Evolutionary conservation across 108 stramenopile genomes (phyloP), one percentile per base, ranked within the genome.

Genomic region (Pelagomonas calceolata): DNA sequence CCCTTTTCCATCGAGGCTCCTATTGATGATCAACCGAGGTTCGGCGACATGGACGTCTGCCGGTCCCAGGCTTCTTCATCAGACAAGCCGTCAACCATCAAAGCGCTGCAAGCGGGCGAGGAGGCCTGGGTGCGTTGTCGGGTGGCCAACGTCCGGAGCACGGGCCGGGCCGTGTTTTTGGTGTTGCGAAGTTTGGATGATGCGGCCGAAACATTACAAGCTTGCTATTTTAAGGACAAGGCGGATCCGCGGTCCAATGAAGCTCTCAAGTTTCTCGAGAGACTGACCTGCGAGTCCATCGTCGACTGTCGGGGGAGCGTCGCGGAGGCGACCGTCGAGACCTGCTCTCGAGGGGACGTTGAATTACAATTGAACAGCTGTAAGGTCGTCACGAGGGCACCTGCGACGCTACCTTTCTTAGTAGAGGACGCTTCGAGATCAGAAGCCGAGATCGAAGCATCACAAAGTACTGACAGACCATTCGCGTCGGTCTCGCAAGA

Each of bases 101-200:
- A 12, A 5, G 39, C 39, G 39, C 39, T 43, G 9, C 12, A 5
- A 12, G 9, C 39, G 9, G 39, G 9, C 9, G 39, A 60, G 7
- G 51, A 79, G 31, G 89, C 94, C 30, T 98, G 97, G 97, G 65
- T 95, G 14, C 79, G 97, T 0, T 94, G 91, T 32, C 84, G 97
- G 35, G 71, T 98, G 63, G 82, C 90, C 43, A 94, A 93, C 64
- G 91, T 98, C 36, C 90, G 97, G 18, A 90, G 88, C 46, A 98
- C 94, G 89, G 97, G 97, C 10, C 91, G 91, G 26, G 92, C 93
- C 32, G 89, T 90, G 36, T 98, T 98, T 70, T 73, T 95, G n/a
- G 97, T 98, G 29, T 51, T 98, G 34, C 85, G 97, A 45, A 12
- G 39, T 12, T 12, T 43, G 17, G 90, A 92, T 76, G 87, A 91